Evolutionary conservation across 495 filamentous ascomycete species (phyloP), one percentile per base, ranked within the genome.

Genomic region (Pseudevernia furfuracea): DNA sequence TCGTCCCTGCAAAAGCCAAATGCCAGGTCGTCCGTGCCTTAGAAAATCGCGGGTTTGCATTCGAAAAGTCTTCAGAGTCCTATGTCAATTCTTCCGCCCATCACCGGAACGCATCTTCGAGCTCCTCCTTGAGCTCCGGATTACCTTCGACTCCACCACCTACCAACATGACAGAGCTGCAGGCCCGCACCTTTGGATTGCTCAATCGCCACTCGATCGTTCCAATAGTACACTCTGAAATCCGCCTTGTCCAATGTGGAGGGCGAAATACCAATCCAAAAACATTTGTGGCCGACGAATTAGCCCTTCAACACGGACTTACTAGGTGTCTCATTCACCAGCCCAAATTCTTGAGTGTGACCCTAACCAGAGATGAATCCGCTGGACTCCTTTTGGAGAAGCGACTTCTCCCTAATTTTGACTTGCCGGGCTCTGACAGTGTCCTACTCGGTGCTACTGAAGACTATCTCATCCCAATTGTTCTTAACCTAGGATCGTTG

Each of bases 221-320:
- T 19, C 93, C 94, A 0, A 81, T 78, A 28, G 85, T 95, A 52
- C 85, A 89, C 64, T 77, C 79, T 8, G 77, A 72, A 12, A 82
- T 96, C 10, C 85, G 83, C 53, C 82, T 98, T 11, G 82, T 96
- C 4, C 89, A 91, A 70, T 98, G 94, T 72, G 91, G 90, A 12
- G 93, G 87, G 2, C 81, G 85, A 52, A 80, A 74, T 66, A 77
- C 83, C 30, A 73, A 75, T 48, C 77, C 76, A 30, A 73, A 71
- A 28, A 69, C 67, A 11, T 68, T 61, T 41, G 64, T 58, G n/a
- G 66, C 66, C n/a, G 72, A 72, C 63, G 74, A 76, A 69, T 77
- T 83, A n/a, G 83, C 79, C 58, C 79, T 91, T 17, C 88, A 89
- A 71, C 80, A 87, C 2, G 85, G 85, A 43, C 74, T 90, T 8